Percentiles rank a stretch among this genome's conserved stretches.
Evolutionary conservation across 2,329 filamentous ascomycete genomes (phyloP).

Genomic region (Colletotrichum chrysophilum): DNA sequence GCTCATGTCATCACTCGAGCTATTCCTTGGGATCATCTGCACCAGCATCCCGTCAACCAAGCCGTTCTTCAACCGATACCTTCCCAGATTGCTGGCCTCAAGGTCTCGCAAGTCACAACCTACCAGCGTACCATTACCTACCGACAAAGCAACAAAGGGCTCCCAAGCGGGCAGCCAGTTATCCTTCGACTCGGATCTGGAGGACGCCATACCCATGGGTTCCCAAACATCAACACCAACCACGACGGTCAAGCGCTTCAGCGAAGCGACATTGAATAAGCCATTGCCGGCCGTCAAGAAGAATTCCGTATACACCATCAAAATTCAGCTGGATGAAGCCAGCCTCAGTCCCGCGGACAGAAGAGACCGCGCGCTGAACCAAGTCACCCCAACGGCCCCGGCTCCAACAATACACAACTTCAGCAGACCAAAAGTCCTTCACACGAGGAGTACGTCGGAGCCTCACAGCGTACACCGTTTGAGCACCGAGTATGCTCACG

Average conservation of each 20-base stretch:
- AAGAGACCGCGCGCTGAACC: not conserved
- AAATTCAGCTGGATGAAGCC: slow-evolving; percentile 16
- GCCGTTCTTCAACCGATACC: slow-evolving; percentile 45
- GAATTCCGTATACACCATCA: slow-evolving; percentile 20
- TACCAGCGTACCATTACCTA: not conserved
- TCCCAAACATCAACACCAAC: not conserved
- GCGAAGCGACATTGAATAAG: slow-evolving; percentile 28
- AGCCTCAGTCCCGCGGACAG: slow-evolving; percentile 11
- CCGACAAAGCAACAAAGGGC: not conserved
- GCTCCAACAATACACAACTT: not conserved
- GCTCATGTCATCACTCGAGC: slow-evolving; percentile 41
- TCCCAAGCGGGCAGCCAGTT: not conserved
- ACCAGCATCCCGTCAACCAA: slow-evolving; percentile 50
- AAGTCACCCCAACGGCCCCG: not conserved
- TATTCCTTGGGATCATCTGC: slow-evolving; percentile 50
- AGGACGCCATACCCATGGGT: not conserved
- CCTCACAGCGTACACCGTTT: not conserved
- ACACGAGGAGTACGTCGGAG: not conserved
- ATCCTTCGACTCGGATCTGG: not conserved
- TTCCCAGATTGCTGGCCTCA: slow-evolving; percentile 32
- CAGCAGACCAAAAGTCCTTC: not conserved
- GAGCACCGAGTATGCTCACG: not conserved
- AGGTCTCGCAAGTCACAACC: not conserved
- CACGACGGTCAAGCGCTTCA: not conserved
- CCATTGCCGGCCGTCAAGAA: slow-evolving; percentile 27